Evolutionary conservation across 2,329 filamentous ascomycete genomes (phyloP), one percentile per base, ranked within the genome.

Genomic region (Phyllachora maydis): DNA sequence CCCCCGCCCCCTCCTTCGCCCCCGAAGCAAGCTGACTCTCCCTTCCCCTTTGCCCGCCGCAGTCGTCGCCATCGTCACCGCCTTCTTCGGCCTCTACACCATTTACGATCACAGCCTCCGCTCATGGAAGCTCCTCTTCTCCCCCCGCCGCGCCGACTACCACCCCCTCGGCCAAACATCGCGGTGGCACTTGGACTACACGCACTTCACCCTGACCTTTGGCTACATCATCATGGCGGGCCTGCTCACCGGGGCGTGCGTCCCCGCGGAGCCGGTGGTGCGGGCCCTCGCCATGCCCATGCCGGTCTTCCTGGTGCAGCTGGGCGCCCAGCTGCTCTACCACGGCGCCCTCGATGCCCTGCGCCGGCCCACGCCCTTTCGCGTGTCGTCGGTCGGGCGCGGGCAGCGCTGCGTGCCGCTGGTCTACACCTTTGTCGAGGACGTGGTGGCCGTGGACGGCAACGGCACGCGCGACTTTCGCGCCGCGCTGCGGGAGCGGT

Each of bases 391-490:
- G 2, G 64, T 65, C 0, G 54, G 54, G 1, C 69, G 66, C 36
- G 67, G 67, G 11, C 54, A 53, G 10, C 46, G 50, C 39, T 60
- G 72, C 27, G 54, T 60, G 3, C 70, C 70, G 0, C 58, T 64
- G 3, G 54, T 63, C 2, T 69, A 71, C 33, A 70, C 69, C 23
- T 53, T 75, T 15, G 61, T 74, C 14, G 70, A 76, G 42, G 70
- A 76, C 34, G 56, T 73, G 13, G 57, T 72, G 9, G 67, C 65
- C 4, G 70, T 76, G 19, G 71, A 75, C 36, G 69, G 65, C 11
- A 59, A 55, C 4, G 68, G 64, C 7, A 62, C 61, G 1, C 51
- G 56, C 27, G 52, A 46, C 3, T 68, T 59, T 31, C 49, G 62
- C 21, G 47, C 54, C 33, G 54, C 54, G 0, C 36, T 67, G 11